Base-by-base conservation (phyloP, 495 filamentous ascomycete species). In the Penicillium mononematosum region DNA sequence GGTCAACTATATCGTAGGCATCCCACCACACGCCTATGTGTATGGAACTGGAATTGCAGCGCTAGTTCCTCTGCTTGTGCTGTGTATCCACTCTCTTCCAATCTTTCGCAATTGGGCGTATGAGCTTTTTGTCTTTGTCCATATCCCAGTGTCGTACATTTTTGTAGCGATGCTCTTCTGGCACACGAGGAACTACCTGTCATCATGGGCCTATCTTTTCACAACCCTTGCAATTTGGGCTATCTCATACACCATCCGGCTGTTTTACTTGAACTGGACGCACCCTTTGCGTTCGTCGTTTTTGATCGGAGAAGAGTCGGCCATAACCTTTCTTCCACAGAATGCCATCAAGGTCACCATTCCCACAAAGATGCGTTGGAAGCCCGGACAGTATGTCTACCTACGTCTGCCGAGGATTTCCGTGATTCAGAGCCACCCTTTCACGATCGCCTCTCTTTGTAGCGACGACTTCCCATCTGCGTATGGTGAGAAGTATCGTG, bases 291-390 rank as follows among this genome's bases (percentile, higher is more conserved):
- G 86, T 42, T 85, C 88, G 0, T 69, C 66, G 0, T 92, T 87
- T 70, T 76, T 96, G 60, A 85, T 91, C 39, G 93, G 93, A 50
- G 94, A 98, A 65, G 90, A 93, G 67, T 89, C 88, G 0, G 87
- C 88, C 34, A 83, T 97, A 36, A 93, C 89, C 5, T 73, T 96
- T 36, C 89, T 98, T 70, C 88, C 89, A 17, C 90, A 96, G 62
- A 91, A 94, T 62, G 90, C 92, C 36, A 85, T 98, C 70, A 96
- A 97, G 63, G 81, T 98, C 54, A 97, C 92, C 3, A 85, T 98
- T 29, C 89, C 93, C 1, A 96, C 93, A 6, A 88, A 92, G 67
- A 88, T 96, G 83, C 86, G 82, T 59, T 98, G 93, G 93, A 85
- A 84, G 62, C 92, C 93, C 5, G 94, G 93, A 17, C 93, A 98